These are phyloP conservation scores for Aspergillus awamori DNA, from an alignment of 2,329 filamentous ascomycete species.

Conservation along the genomic window DNA sequence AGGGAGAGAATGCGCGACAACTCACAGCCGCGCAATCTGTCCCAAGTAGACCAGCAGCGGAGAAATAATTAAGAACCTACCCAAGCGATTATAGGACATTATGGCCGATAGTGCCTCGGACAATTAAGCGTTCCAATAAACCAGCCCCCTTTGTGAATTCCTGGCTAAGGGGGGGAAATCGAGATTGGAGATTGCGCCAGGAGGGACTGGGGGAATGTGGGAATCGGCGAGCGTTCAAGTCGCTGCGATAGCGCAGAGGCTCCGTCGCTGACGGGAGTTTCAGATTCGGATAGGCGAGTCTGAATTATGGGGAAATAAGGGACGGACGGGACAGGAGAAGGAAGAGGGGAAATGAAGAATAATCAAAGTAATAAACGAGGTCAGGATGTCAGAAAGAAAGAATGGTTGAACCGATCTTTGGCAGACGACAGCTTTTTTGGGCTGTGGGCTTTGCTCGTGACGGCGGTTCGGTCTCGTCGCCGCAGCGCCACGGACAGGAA, in stretches of 20 bases:
- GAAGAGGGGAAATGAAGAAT: not conserved
- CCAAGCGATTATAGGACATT: constrained; percentile 72
- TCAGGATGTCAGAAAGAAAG: not conserved
- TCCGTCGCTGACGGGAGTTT: constrained; percentile 17
- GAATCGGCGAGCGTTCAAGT: constrained; percentile 9
- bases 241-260: constrained; percentile 12
- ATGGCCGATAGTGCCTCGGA: constrained; percentile 24
- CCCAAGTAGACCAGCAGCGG: constrained; percentile 2
- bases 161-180: constrained; percentile 11
- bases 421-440: not conserved
- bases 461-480: not conserved
- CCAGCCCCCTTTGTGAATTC: constrained; percentile 27
- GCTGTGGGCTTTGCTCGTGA: not conserved
- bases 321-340: not conserved
- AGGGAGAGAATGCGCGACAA: constrained; percentile 17
- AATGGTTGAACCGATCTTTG: not conserved
- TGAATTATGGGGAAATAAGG: not conserved
- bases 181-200: constrained; percentile 35
- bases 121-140: constrained; percentile 26
- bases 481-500: not conserved
- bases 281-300: constrained; percentile 12
- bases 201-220: constrained; percentile 28
- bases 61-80: constrained; percentile 51
- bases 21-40: constrained; percentile 15
- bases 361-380: not conserved